phyloP scores from a whole-genome alignment of 768 basidiomycete species.

The Podaxis carcinomalis region DNA sequence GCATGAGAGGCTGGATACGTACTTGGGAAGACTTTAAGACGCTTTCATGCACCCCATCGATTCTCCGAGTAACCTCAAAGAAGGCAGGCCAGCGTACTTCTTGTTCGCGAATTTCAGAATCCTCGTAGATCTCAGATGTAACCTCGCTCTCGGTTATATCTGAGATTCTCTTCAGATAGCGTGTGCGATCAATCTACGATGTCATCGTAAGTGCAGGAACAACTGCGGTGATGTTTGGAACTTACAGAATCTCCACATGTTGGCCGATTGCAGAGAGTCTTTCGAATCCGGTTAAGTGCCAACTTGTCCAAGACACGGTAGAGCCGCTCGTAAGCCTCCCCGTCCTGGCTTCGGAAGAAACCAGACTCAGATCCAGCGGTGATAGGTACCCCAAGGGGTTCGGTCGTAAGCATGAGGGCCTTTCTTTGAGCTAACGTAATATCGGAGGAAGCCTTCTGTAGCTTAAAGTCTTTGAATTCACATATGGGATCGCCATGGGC shows the following conservation, averaged over 20 bases:
- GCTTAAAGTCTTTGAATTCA: neutral
- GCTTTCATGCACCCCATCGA: neutral
- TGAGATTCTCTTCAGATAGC: constrained; percentile 1
- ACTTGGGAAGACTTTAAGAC: neutral
- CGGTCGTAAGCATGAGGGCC: neutral
- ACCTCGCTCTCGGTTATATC: neutral
- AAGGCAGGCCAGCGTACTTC: neutral
- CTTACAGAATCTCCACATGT: neutral
- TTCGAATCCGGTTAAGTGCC: neutral
- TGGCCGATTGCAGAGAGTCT: neutral
- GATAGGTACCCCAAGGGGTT: neutral
- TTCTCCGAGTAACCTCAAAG: neutral
- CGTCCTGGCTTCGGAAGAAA: neutral
- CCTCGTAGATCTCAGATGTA: neutral
- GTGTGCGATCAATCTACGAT: neutral
- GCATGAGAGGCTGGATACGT: neutral
- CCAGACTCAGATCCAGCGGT: neutral
- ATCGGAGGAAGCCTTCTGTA: neutral
- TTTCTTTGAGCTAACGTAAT: neutral
- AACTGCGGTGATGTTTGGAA: neutral
- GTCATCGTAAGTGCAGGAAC: neutral
- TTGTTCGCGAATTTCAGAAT: neutral
- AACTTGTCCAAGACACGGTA: neutral
- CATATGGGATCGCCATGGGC: neutral
- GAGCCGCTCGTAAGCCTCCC: neutral